Conservation (phyloP, 257 asterid species). For the Solanum arcanum region DNA sequence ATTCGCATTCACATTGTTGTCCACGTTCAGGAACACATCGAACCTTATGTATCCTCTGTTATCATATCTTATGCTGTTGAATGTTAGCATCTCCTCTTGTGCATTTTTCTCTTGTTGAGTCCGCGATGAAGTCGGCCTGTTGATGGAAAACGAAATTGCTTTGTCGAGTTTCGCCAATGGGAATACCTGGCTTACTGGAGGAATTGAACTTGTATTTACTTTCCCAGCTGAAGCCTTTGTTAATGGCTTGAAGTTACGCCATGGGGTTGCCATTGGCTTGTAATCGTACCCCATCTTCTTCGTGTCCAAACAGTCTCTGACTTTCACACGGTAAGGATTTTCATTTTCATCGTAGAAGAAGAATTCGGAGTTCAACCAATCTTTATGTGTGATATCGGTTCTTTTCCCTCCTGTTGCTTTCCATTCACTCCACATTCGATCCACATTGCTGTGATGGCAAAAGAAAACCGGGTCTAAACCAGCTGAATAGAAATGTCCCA, state of each 20-base stretch:
- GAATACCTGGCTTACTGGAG: slow-evolving; percentile 5
- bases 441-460: slow-evolving; percentile 7
- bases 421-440: slow-evolving; percentile 1
- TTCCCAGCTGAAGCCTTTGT: slow-evolving; percentile 1
- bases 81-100: slow-evolving; percentile 25
- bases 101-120: slow-evolving; percentile 14
- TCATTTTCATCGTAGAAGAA: slow-evolving; percentile 43
- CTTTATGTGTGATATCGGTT: slow-evolving; percentile 17
- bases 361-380: slow-evolving; percentile 31
- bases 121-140: slow-evolving; percentile 8
- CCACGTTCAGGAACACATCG: slow-evolving; percentile 45
- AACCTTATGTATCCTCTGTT: slow-evolving; percentile 23
- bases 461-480: slow-evolving; percentile 2
- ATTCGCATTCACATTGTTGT: slow-evolving; percentile 13
- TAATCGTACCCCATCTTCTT: slow-evolving; percentile 28
- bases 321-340: slow-evolving; percentile 33
- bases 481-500: background rate
- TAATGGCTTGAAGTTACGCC: slow-evolving; percentile 27
- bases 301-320: slow-evolving; percentile 14
- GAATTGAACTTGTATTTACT: background rate
- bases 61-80: slow-evolving; percentile 10
- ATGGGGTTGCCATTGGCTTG: slow-evolving; percentile 22
- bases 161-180: slow-evolving; percentile 19
- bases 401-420: background rate
- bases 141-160: slow-evolving; percentile 10